Percentiles rank a stretch among this genome's conserved stretches.
phyloP scores from a whole-genome alignment of 306 rosid species.

The Lupinus albus region DNA sequence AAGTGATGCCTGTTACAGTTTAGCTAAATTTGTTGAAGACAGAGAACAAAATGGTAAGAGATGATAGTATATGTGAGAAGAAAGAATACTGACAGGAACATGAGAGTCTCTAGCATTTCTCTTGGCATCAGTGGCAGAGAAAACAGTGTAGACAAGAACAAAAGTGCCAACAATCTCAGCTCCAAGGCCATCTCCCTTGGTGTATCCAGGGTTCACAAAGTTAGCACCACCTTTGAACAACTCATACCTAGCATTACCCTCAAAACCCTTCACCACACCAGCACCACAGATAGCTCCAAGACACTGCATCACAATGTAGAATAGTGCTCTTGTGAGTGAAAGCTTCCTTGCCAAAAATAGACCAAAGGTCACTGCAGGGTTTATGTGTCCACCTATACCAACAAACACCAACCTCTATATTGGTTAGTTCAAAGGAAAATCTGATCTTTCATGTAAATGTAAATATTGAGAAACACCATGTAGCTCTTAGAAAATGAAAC shows the following conservation, averaged over 20 bases:
- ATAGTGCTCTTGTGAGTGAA: constrained; percentile 74
- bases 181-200: constrained; percentile 86
- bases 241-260: constrained; percentile 47
- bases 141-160: constrained; percentile 89
- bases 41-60: neutral
- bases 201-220: constrained; percentile 65
- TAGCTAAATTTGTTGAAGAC: neutral
- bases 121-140: constrained; percentile 95
- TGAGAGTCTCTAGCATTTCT: constrained; percentile 90
- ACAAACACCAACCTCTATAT: constrained; percentile 25
- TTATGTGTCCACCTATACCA: constrained; percentile 82
- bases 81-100: constrained; percentile 65
- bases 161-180: constrained; percentile 97
- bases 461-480: too few species aligned
- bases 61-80: neutral
- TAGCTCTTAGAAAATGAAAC: too few species aligned
- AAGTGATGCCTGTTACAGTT: too few species aligned
- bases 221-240: constrained; percentile 75
- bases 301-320: constrained; percentile 81
- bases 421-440: neutral
- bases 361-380: constrained; percentile 93
- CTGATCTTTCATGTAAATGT: too few species aligned
- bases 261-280: constrained; percentile 83
- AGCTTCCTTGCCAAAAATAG: constrained; percentile 83
- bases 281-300: constrained; percentile 98